Base-by-base conservation (phyloP, 2,329 filamentous ascomycete species). In the Colletotrichum gigasporum region DNA sequence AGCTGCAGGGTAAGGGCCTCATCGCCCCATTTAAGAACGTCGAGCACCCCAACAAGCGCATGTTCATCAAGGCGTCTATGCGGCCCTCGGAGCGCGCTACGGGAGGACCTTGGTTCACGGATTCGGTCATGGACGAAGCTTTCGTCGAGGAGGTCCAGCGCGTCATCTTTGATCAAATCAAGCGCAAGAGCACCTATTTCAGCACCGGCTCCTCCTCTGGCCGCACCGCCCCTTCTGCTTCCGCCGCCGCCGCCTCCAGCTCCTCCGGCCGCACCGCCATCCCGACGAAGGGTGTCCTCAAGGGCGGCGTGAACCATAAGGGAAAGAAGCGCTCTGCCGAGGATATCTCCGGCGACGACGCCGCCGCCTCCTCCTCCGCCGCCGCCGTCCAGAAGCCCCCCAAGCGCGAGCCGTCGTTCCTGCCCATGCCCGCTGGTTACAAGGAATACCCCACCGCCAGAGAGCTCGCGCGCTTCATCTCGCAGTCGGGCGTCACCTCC, bases 71-170 rank as follows among this genome's bases (percentile, higher is more conserved):
- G 73, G 88, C 90, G 56, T 90, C 90, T 67, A 86, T 99, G 65
- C 88, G 89, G 10, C 95, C 96, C 0, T 93, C 91, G 56, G 94
- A 97, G 67, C 91, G 96, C 66, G 92, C 96, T 47, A 97, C 94
- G 0, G 96, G 96, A 48, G 96, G 96, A 2, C 91, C 93, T 8
- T 99, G 95, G 93, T 97, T 96, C 76, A 94, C 92, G 7, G 94
- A 97, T 67, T 92, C 93, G 54, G 91, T 94, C 68, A 85, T 98
- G 11, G 96, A 99, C 77, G 90, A 92, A 68, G 91, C 91, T 63
- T 93, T 99, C 75, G 94, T 98, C 71, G 89, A 92, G 60, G 88
- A 88, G 41, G 83, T 97, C 51, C 87, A 91, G 65, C 85, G 87
- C 18, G 86, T 91, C 64, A 87, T 97, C 53, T 91, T 93, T 70